Conservation (phyloP, 345 rosid species). For the Arabidopsis thaliana region TAIR10.1 NC_003071.7:11627001-11627500, state of each 20-base stretch:
- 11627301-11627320: slow-evolving; percentile 90
- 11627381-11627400: slow-evolving; percentile 80
- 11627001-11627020: slow-evolving; percentile 73
- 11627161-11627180: slow-evolving; percentile 72
- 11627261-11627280: slow-evolving; percentile 92
- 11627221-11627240: slow-evolving; percentile 40
- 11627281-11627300: slow-evolving; percentile 96
- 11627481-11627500: slow-evolving; percentile 90
- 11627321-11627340: slow-evolving; percentile 95
- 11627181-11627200: slow-evolving; percentile 77
- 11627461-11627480: slow-evolving; percentile 93
- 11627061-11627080: slow-evolving; percentile 80
- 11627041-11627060: slow-evolving; percentile 98
- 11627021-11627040: slow-evolving; percentile 69
- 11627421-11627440: slow-evolving; percentile 91
- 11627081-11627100: slow-evolving; percentile 49
- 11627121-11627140: slow-evolving; percentile 57
- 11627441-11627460: slow-evolving; percentile 91
- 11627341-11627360: slow-evolving; percentile 94
- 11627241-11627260: slow-evolving; percentile 48
- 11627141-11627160: slow-evolving; percentile 82
- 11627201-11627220: slow-evolving; percentile 57
- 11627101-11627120: slow-evolving; percentile 39
- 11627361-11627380: slow-evolving; percentile 92
- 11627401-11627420: slow-evolving; percentile 91